Percentiles rank a stretch among this genome's conserved stretches.
Conservation (phyloP, 768 basidiomycete genomes). For the Boletus huronensis region DNA sequence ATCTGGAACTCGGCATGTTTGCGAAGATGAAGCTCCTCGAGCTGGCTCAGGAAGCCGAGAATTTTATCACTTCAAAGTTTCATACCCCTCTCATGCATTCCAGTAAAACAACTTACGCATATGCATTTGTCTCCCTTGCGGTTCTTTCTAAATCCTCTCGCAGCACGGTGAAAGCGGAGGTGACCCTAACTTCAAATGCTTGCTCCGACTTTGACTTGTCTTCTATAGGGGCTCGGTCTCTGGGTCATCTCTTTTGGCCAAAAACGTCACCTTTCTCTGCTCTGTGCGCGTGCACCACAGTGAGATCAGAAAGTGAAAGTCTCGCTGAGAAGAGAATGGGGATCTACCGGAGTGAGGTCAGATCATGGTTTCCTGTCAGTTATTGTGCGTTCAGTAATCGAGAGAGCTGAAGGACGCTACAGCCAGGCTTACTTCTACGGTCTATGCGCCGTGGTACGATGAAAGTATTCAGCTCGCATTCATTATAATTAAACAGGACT, state of each 20-base stretch:
- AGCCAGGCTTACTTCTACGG: constrained; percentile 11
- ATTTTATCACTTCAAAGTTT: constrained; percentile 17
- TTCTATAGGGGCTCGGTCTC: neutral
- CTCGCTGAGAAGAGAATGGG: neutral
- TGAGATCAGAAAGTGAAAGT: neutral
- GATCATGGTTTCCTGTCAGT: constrained; percentile 9
- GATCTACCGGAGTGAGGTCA: constrained; percentile 13
- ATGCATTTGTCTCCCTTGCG: constrained; percentile 25
- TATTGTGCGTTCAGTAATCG: neutral
- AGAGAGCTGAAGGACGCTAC: neutral
- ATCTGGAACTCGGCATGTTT: constrained; percentile 7
- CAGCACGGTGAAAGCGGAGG: constrained; percentile 15
- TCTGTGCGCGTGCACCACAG: neutral
- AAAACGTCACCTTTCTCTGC: constrained; percentile 12
- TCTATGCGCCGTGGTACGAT: constrained; percentile 5
- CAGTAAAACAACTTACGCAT: constrained; percentile 22
- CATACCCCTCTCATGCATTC: neutral
- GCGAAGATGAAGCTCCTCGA: constrained; percentile 21
- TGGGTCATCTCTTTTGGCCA: neutral
- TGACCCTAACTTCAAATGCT: constrained; percentile 19
- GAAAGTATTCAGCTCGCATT: constrained; percentile 2
- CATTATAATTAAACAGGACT: neutral
- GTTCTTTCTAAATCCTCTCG: constrained; percentile 10
- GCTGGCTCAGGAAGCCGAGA: constrained; percentile 17
- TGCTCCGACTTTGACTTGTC: constrained; percentile 17